Conservation (phyloP, 1,284 basidiomycete genomes). For the Taiwanofungus camphoratus region DNA sequence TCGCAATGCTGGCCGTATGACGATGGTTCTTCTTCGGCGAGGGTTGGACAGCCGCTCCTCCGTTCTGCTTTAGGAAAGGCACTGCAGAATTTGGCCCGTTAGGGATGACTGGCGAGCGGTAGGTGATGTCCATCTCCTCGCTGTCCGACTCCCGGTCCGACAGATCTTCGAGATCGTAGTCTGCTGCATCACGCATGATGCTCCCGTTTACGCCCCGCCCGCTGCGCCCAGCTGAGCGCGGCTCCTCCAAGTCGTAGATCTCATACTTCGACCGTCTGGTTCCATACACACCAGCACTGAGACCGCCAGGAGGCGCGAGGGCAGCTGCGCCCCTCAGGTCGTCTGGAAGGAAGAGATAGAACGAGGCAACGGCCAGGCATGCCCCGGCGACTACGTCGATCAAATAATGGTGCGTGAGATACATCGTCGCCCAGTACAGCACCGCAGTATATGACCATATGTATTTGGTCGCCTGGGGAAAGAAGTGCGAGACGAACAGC, state of each 20-base stretch:
- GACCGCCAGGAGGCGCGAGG: slow-evolving; percentile 39
- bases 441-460: slow-evolving; percentile 86
- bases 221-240: slow-evolving; percentile 25
- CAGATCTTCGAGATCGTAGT: slow-evolving; percentile 55
- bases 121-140: slow-evolving; percentile 59
- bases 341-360: slow-evolving; percentile 86
- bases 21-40: slow-evolving; percentile 45
- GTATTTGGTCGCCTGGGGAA: slow-evolving; percentile 65
- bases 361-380: slow-evolving; percentile 82
- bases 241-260: slow-evolving; percentile 61
- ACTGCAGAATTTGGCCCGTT: slow-evolving; percentile 31
- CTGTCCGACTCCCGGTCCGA: slow-evolving; percentile 49
- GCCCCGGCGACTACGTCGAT: slow-evolving; percentile 95
- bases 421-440: slow-evolving; percentile 99
- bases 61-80: slow-evolving; percentile 28
- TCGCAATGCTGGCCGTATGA: slow-evolving; percentile 78
- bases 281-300: slow-evolving; percentile 20
- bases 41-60: slow-evolving; percentile 17
- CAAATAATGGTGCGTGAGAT: slow-evolving; percentile 95
- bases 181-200: slow-evolving; percentile 38
- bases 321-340: slow-evolving; percentile 62
- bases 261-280: slow-evolving; percentile 58
- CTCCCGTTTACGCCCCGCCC: slow-evolving; percentile 22
- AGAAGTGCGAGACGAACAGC: slow-evolving; percentile 93
- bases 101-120: slow-evolving; percentile 54